phyloP scores from a whole-genome alignment of 192 early-diverging fungal species.

The Podila minutissima region DNA sequence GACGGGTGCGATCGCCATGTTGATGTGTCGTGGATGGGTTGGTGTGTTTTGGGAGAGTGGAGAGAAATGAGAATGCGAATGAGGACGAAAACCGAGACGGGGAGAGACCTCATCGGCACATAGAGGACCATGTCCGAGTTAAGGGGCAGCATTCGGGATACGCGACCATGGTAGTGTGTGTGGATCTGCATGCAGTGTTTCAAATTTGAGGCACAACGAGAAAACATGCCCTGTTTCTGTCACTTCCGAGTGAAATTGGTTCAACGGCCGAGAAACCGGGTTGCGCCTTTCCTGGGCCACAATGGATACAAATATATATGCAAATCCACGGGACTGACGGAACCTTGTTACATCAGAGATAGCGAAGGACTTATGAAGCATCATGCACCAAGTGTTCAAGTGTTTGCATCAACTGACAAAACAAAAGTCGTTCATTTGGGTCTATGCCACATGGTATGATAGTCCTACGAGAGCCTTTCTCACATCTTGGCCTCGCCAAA shows the following conservation, averaged over 20 bases:
- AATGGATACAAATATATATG: too few species aligned
- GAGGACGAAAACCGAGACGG: not conserved
- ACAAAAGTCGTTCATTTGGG: too few species aligned
- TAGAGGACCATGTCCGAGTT: not conserved
- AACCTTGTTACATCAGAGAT: too few species aligned
- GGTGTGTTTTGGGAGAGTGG: not conserved
- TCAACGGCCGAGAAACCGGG: too few species aligned
- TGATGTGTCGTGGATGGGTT: not conserved
- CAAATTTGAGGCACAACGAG: not conserved
- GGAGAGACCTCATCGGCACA: not conserved
- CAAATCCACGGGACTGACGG: too few species aligned
- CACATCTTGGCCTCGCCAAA: constrained; percentile 38
- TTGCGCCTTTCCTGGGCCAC: too few species aligned
- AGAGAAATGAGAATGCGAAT: not conserved
- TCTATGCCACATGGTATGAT: not conserved
- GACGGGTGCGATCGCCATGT: constrained; percentile 19
- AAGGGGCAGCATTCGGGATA: constrained; percentile 3
- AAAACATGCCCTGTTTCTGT: not conserved
- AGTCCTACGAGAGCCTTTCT: not conserved
- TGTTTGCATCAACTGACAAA: too few species aligned
- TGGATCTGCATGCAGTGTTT: not conserved
- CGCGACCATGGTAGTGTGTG: not conserved
- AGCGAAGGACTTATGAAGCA: too few species aligned
- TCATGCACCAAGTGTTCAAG: too few species aligned
- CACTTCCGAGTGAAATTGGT: not conserved